Percentiles rank a stretch among this genome's conserved stretches.
Evolutionary conservation across 345 rosid species (phyloP).

Genomic region (Salix caprea): DNA sequence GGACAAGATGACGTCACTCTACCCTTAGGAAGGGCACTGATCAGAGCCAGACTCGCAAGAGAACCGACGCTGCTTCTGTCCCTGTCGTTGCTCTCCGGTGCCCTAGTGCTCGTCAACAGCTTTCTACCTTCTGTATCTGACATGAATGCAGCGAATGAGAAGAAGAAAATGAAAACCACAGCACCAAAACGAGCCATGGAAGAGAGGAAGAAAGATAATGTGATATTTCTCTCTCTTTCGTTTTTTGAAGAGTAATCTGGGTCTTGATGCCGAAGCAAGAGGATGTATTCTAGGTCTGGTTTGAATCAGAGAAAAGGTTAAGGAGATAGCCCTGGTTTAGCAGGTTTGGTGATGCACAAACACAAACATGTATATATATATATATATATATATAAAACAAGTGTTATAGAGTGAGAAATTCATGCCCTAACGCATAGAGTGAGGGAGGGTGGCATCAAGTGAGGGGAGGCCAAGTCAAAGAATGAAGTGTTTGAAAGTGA

Average conservation of each 20-base stretch:
- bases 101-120: slow-evolving; percentile 13
- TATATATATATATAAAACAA: background rate
- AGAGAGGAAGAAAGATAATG: background rate
- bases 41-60: slow-evolving; percentile 34
- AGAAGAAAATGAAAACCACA: slow-evolving; percentile 28
- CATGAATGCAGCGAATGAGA: slow-evolving; percentile 25
- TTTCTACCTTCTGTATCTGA: slow-evolving; percentile 44
- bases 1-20: slow-evolving; percentile 55
- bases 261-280: slow-evolving; percentile 8
- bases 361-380: too few species aligned
- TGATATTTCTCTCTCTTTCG: too few species aligned
- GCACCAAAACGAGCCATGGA: slow-evolving; percentile 45
- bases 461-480: slow-evolving; percentile 24
- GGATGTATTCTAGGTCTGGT: slow-evolving; percentile 3
- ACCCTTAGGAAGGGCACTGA: slow-evolving; percentile 61
- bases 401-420: background rate
- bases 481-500: background rate
- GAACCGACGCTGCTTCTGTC: slow-evolving; percentile 1
- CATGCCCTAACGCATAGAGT: background rate
- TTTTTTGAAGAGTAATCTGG: background rate
- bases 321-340: background rate
- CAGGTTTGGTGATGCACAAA: background rate
- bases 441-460: slow-evolving; percentile 19
- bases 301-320: background rate
- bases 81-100: slow-evolving; percentile 1